Evolutionary conservation across 192 early-diverging fungal species (phyloP).

Genomic region (Podila horticola): DNA sequence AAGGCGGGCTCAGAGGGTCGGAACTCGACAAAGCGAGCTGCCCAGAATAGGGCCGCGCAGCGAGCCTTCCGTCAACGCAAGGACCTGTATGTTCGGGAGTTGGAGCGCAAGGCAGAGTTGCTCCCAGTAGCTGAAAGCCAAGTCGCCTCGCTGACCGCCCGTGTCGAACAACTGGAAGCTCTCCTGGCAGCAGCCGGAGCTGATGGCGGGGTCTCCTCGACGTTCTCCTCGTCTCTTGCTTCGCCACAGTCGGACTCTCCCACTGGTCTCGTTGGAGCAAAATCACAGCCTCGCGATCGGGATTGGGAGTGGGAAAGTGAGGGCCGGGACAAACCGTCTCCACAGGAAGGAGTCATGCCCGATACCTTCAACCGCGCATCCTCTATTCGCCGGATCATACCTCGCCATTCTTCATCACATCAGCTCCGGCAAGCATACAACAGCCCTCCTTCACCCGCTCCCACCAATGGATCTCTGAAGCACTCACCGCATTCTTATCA

Average conservation of each 20-base stretch:
- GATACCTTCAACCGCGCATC: neutral
- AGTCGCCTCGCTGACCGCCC: slow-evolving; percentile 13
- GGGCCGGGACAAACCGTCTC: neutral
- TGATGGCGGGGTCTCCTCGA: neutral
- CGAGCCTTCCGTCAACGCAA: slow-evolving; percentile 89
- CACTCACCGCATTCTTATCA: slow-evolving; percentile 17
- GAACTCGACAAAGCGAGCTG: slow-evolving; percentile 73
- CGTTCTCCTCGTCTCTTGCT: slow-evolving; percentile 19
- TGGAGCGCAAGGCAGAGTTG: slow-evolving; percentile 75
- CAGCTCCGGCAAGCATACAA: slow-evolving; percentile 40
- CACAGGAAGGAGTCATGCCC: neutral
- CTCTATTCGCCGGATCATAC: neutral
- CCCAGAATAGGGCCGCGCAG: slow-evolving; percentile 94
- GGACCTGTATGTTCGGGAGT: slow-evolving; percentile 80
- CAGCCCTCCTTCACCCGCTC: slow-evolving; percentile 20
- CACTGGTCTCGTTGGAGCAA: neutral
- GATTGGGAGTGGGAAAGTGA: slow-evolving; percentile 37
- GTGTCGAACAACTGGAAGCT: slow-evolving; percentile 29
- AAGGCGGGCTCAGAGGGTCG: slow-evolving; percentile 12
- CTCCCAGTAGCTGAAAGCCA: slow-evolving; percentile 22
- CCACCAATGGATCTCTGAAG: slow-evolving; percentile 22
- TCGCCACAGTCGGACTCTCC: slow-evolving; percentile 1
- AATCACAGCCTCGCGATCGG: slow-evolving; percentile 10
- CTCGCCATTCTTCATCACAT: slow-evolving; percentile 29
- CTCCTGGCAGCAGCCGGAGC: slow-evolving; percentile 4